Evolutionary conservation across 2,329 filamentous ascomycete species (phyloP).

Genomic region (Myriosclerotinia scirpicola): DNA sequence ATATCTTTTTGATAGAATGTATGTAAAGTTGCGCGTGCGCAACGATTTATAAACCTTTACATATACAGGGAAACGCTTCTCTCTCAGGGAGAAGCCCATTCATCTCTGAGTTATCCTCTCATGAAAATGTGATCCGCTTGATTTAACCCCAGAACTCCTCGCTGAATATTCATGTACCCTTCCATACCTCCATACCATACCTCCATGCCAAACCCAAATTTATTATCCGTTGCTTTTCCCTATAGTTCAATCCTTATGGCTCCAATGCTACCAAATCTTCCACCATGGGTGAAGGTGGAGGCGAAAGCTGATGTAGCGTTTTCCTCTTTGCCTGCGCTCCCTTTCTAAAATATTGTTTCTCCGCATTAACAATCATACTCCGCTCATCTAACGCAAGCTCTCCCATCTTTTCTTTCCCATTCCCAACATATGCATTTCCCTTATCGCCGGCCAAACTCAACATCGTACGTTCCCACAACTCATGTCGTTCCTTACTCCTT

Average conservation of each 20-base stretch:
- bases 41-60: slow-evolving; percentile 5
- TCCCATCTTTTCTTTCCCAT: slow-evolving; percentile 31
- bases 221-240: slow-evolving; percentile 9
- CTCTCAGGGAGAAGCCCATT: not conserved
- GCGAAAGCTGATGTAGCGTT: slow-evolving; percentile 15
- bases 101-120: not conserved
- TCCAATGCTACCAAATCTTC: slow-evolving; percentile 19
- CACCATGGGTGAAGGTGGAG: not conserved
- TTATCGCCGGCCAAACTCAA: slow-evolving; percentile 46
- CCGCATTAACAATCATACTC: slow-evolving; percentile 64
- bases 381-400: slow-evolving; percentile 53
- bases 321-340: slow-evolving; percentile 33
- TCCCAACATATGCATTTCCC: slow-evolving; percentile 24
- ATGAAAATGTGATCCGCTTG: not conserved
- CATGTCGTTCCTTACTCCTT: slow-evolving; percentile 55
- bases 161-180: slow-evolving; percentile 4
- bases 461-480: slow-evolving; percentile 63
- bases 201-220: slow-evolving; percentile 4
- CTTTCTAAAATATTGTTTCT: slow-evolving; percentile 53
- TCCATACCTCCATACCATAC: slow-evolving; percentile 7
- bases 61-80: slow-evolving; percentile 2
- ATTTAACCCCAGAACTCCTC: slow-evolving; percentile 17
- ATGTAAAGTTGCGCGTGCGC: slow-evolving; percentile 11
- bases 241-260: slow-evolving; percentile 1
- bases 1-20: not conserved